Conservation (phyloP, 2,329 filamentous ascomycete species). For the Pseudogymnoascus verrucosus region DNA sequence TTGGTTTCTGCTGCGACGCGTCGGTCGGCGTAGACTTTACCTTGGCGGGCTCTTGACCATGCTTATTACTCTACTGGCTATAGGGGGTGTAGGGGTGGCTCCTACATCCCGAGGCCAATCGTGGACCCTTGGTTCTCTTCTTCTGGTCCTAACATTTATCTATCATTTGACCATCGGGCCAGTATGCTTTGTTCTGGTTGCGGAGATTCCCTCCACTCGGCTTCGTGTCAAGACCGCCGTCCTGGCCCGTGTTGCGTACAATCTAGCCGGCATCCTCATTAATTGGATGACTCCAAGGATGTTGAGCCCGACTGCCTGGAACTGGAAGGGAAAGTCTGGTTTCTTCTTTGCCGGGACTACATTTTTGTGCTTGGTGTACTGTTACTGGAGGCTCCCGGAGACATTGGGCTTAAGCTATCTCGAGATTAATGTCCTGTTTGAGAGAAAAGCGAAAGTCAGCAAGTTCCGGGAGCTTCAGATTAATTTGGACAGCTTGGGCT, state of each 20-base stretch:
- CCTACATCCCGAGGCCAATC: constrained; percentile 31
- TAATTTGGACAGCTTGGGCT: too few relatives aligned
- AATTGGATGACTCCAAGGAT: constrained; percentile 22
- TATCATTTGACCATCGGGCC: constrained; percentile 39
- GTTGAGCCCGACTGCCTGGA: constrained; percentile 50
- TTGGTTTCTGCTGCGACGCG: constrained; percentile 14
- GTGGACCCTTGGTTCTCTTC: constrained; percentile 36
- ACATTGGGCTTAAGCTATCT: constrained; percentile 34
- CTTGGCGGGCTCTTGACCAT: constrained; percentile 37
- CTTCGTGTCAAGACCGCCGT: constrained; percentile 35
- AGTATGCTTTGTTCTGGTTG: constrained; percentile 33
- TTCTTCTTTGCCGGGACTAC: constrained; percentile 71
- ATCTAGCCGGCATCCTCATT: constrained; percentile 25
- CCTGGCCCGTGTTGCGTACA: constrained; percentile 31
- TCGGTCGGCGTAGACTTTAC: constrained; percentile 33
- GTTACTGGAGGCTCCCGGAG: constrained; percentile 32
- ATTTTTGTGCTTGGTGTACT: constrained; percentile 30
- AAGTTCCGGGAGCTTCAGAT: constrained; percentile 16
- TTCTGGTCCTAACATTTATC: constrained; percentile 34
- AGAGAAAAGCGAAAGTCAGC: constrained; percentile 23
- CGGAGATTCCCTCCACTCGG: constrained; percentile 33
- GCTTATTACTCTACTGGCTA: constrained; percentile 37
- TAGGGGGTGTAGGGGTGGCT: constrained; percentile 37
- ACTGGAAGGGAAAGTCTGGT: constrained; percentile 76
- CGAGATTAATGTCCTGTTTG: constrained; percentile 37